These are phyloP conservation scores for Monosporascus ibericus DNA, from an alignment of 2,329 filamentous ascomycete species.

Conservation along the genomic window DNA sequence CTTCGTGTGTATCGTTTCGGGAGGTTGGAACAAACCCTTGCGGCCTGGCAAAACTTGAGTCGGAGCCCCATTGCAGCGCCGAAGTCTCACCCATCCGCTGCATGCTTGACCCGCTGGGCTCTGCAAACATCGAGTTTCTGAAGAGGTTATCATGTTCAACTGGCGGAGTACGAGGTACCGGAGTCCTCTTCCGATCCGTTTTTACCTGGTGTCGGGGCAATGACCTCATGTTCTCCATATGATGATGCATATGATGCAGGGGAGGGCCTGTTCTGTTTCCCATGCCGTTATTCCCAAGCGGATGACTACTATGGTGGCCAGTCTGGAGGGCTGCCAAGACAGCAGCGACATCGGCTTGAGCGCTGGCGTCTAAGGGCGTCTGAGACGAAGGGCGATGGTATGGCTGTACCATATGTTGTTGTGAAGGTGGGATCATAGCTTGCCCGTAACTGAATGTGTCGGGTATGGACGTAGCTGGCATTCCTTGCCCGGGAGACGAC, in stretches of 20 bases:
- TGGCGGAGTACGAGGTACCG: conserved; percentile 17
- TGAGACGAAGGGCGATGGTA: conserved; percentile 11
- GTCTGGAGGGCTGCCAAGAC: conserved; percentile 24
- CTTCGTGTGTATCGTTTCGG: conserved; percentile 51
- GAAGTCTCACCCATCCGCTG: conserved; percentile 28
- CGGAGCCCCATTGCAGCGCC: conserved; percentile 61
- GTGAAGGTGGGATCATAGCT: conserved; percentile 16
- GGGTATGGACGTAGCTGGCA: conserved; percentile 18
- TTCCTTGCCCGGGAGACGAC: conserved; percentile 17
- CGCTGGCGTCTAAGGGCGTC: conserved; percentile 16
- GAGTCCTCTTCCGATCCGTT: conserved; percentile 10
- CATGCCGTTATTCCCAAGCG: conserved; percentile 9
- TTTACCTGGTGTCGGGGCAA: conserved; percentile 10
- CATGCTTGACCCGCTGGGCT: conserved; percentile 9
- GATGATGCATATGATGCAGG: conserved; percentile 10
- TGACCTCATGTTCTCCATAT: conserved; percentile 12
- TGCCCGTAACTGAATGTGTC: conserved; percentile 22
- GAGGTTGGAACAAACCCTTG: conserved; percentile 55
- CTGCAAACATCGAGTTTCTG: conserved; percentile 35
- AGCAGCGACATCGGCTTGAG: conserved; percentile 21
- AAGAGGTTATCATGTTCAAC: conserved; percentile 25
- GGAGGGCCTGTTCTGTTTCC: conserved; percentile 9
- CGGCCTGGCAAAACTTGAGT: conserved; percentile 52
- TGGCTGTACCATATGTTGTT: conserved; percentile 9
- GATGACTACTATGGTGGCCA: conserved; percentile 16